phyloP scores from a whole-genome alignment of 2,329 filamentous ascomycete species.

The Rosellinia necatrix region DNA sequence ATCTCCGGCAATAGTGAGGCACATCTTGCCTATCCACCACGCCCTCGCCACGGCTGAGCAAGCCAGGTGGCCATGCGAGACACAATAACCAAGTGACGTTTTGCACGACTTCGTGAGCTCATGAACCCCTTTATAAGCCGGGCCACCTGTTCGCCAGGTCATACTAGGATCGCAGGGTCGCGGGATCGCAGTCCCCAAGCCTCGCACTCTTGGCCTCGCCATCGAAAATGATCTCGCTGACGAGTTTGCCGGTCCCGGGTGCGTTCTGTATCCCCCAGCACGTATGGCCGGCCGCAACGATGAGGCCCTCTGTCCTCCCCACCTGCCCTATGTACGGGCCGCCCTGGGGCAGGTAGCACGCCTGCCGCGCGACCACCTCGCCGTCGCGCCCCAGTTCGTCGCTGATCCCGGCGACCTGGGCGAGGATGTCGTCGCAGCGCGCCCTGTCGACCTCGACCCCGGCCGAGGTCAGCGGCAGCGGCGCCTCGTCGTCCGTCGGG shows the following conservation, averaged over 20 bases:
- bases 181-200: conserved; percentile 60
- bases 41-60: too few relatives aligned
- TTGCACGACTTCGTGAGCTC: too few relatives aligned
- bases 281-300: conserved; percentile 75
- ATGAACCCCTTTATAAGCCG: too few relatives aligned
- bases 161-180: too few relatives aligned
- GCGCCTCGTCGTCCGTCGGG: conserved; percentile 63
- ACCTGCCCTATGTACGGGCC: conserved; percentile 73
- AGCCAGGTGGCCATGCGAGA: too few relatives aligned
- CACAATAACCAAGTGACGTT: too few relatives aligned
- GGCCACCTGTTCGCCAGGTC: too few relatives aligned
- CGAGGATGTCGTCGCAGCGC: conserved; percentile 71
- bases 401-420: conserved; percentile 61
- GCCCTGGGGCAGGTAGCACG: conserved; percentile 76
- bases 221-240: conserved; percentile 68
- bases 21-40: too few relatives aligned
- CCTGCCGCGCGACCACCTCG: conserved; percentile 67
- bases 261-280: conserved; percentile 86
- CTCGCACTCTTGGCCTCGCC: conserved; percentile 62
- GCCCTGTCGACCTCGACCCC: conserved; percentile 68
- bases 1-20: too few relatives aligned
- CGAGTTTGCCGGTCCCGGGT: conserved; percentile 70
- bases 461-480: conserved; percentile 64
- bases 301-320: conserved; percentile 60
- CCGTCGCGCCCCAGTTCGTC: conserved; percentile 60